Evolutionary conservation across 768 basidiomycete genomes (phyloP).

Genomic region (Auriscalpium vulgare): DNA sequence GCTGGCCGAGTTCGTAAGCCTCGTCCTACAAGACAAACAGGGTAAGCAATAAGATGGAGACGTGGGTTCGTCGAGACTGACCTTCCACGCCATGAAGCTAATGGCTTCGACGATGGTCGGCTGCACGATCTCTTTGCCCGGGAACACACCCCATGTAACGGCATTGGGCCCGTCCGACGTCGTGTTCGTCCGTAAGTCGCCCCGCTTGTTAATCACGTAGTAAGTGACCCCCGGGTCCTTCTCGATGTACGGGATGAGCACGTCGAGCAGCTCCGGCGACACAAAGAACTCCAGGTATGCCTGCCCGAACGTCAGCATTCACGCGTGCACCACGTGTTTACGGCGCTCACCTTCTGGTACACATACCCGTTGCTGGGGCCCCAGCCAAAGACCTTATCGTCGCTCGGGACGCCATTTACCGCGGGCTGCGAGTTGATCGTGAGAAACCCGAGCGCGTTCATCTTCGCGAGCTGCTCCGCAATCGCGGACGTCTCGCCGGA

Average conservation of each 20-base stretch:
- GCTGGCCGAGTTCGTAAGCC: constrained; percentile 84
- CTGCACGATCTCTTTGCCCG: constrained; percentile 92
- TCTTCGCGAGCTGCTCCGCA: constrained; percentile 63
- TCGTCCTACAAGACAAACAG: constrained; percentile 57
- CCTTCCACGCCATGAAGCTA: constrained; percentile 99
- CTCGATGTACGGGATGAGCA: constrained; percentile 76
- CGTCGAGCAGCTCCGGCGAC: constrained; percentile 58
- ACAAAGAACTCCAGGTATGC: constrained; percentile 97
- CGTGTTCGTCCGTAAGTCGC: constrained; percentile 91
- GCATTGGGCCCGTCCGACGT: constrained; percentile 95
- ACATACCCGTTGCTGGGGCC: constrained; percentile 90
- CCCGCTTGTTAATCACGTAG: constrained; percentile 94
- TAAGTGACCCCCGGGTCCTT: constrained; percentile 87
- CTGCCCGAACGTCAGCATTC: constrained; percentile 28
- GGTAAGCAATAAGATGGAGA: background rate
- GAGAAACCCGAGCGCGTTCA: constrained; percentile 89
- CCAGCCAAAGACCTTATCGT: constrained; percentile 86
- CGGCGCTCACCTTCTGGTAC: constrained; percentile 74
- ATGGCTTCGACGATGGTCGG: constrained; percentile 96
- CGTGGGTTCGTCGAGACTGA: constrained; percentile 20
- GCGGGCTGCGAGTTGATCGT: constrained; percentile 98
- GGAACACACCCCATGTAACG: constrained; percentile 99
- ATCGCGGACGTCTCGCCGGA: constrained; percentile 81
- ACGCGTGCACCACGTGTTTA: background rate
- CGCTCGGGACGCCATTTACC: constrained; percentile 81